phyloP scores from a whole-genome alignment of 225 moss, liverwort and hornwort genomes.

The Anthoceros angustus region DNA sequence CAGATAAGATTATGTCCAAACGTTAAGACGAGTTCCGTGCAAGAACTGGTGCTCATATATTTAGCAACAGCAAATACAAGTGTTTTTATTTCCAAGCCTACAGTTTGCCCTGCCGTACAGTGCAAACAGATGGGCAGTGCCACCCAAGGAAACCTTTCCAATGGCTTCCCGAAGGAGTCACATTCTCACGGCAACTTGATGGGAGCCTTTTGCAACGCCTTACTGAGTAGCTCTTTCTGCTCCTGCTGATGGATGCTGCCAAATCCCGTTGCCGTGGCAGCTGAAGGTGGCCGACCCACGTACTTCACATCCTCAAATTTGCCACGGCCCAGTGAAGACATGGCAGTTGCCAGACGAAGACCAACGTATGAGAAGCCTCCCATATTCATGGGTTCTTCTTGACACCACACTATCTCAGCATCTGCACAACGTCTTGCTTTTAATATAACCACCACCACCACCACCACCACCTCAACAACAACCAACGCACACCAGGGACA shows the following conservation, averaged over 20 bases:
- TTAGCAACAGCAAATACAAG: no score
- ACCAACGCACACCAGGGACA: no score
- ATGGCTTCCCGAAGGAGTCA: no score
- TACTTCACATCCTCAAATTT: constrained; percentile 75
- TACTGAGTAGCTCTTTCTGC: constrained; percentile 62
- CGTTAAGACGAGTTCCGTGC: no score
- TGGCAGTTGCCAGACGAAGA: constrained; percentile 57
- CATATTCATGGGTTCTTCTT: constrained; percentile 99
- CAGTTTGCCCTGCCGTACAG: no score
- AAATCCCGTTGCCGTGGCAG: constrained; percentile 90
- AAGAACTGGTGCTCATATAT: no score
- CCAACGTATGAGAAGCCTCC: constrained; percentile 57
- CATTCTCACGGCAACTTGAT: not conserved
- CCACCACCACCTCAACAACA: no score
- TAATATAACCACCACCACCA: no score
- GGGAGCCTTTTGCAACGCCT: constrained; percentile 52
- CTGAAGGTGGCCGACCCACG: constrained; percentile 55
- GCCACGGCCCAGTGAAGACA: constrained; percentile 42
- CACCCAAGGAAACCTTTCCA: no score
- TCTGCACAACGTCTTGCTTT: constrained; percentile 19
- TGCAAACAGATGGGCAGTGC: no score
- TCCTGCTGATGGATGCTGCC: constrained; percentile 76
- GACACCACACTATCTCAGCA: constrained; percentile 81
- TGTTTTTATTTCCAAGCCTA: no score
- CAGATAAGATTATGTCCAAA: no score